Evolutionary conservation across 2,329 filamentous ascomycete genomes (phyloP).

Genomic region (Alternaria burnsii): DNA sequence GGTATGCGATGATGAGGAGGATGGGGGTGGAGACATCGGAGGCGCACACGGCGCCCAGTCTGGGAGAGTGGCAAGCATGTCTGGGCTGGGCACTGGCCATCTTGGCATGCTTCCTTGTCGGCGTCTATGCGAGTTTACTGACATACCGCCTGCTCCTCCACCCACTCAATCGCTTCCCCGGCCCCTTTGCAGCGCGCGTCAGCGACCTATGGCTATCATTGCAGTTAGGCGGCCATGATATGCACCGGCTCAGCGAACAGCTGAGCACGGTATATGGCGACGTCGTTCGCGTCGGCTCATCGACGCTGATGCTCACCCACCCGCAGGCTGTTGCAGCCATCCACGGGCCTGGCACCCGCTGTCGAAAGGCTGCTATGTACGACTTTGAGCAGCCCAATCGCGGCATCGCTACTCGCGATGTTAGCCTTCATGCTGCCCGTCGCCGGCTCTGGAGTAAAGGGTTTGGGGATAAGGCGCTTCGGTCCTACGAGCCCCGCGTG

Average conservation of each 20-base stretch:
- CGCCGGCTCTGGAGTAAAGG: slow-evolving; percentile 49
- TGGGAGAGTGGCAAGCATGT: background rate
- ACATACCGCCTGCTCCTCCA: background rate
- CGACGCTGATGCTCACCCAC: slow-evolving; percentile 4
- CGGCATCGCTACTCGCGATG: slow-evolving; percentile 1
- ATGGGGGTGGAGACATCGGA: too few relatives aligned
- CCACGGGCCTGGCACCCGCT: slow-evolving; percentile 2
- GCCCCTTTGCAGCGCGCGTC: background rate
- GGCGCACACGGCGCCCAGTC: too few relatives aligned
- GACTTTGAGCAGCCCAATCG: slow-evolving; percentile 2
- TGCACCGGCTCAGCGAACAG: slow-evolving; percentile 3
- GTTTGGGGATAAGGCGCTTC: slow-evolving; percentile 53
- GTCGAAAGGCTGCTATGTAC: slow-evolving; percentile 6
- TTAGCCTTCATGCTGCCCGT: background rate
- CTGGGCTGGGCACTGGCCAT: background rate
- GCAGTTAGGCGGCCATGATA: slow-evolving; percentile 1
- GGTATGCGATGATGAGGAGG: too few relatives aligned
- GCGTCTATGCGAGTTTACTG: background rate
- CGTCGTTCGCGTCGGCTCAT: background rate
- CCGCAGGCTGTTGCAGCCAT: slow-evolving; percentile 1
- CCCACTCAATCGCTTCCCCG: background rate
- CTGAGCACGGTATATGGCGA: background rate
- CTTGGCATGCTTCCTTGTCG: background rate
- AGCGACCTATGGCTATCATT: background rate
- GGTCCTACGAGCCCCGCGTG: slow-evolving; percentile 20